Evolutionary conservation across 2,329 filamentous ascomycete species (phyloP), one percentile per base, ranked within the genome.

Genomic region (Arthrobotrys pseudoclavata): DNA sequence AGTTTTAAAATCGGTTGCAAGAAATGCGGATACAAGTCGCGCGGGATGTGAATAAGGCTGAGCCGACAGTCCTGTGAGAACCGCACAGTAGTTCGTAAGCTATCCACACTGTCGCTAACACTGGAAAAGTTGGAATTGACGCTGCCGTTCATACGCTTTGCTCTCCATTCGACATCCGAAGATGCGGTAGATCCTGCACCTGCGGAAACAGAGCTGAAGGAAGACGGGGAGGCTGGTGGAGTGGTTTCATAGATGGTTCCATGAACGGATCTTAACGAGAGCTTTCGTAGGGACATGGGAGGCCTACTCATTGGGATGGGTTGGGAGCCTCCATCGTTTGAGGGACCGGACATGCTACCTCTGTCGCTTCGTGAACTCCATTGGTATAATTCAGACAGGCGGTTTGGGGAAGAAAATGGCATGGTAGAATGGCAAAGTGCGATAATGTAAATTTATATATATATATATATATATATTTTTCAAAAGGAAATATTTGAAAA

Each of bases 31-130:
- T 97, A 91, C 57, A 96, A 87, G 68, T 90, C 86, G 78, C 96
- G 86, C 0, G 95, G 94, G 74, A 98, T 94, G 84, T 97, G 94
- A 82, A 98, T 93, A 77, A 99, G 87, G 82, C 91, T 93, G 81
- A 97, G 89, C 79, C 90, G 91, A 80, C 93, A 93, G 82, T 97
- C 91, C 96, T 98, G 85, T 75, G 82, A 68, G 79, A 81, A 80
- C 75, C 80, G 80, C 79, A 81, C 81, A 61, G 80, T 81, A 53
- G 80, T 81, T 77, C 80, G 81, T 82, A 82, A 82, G 80, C 80
- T 75, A 74, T 76, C 78, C 66, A 62, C 62, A 71, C 67, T 72
- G 72, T 64, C 70, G 72, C 52, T 77, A 60, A 42, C 61, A 26
- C 34, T 50, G 67, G 61, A 71, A 62, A 77, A 72, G 53, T 52